phyloP scores from a whole-genome alignment of 805 yeast species.

The Komagataella kurtzmanii region DNA sequence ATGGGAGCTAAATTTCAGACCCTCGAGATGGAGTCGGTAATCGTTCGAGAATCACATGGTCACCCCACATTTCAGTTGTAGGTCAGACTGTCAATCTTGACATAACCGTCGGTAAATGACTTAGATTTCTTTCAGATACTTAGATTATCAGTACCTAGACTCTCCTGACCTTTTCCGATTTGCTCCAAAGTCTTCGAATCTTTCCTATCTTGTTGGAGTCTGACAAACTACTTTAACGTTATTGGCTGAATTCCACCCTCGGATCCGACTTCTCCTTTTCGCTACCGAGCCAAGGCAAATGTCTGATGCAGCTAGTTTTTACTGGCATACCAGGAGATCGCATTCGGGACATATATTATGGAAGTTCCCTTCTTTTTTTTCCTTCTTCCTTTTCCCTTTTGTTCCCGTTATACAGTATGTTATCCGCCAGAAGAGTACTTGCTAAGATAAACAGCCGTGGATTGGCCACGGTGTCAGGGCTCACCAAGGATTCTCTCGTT shows the following conservation, averaged over 20 bases:
- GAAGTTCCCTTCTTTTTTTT: neutral
- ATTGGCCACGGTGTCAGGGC: slow-evolving; percentile 34
- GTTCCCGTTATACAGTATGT: slow-evolving; percentile 1
- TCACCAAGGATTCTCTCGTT: slow-evolving; percentile 42
- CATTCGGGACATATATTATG: neutral
- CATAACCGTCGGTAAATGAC: neutral
- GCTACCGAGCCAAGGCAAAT: neutral
- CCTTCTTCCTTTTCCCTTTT: neutral
- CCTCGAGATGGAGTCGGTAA: neutral
- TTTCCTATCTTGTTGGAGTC: neutral
- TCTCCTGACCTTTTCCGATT: neutral
- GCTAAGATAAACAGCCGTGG: slow-evolving; percentile 20
- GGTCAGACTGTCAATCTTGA: neutral
- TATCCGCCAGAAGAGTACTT: slow-evolving; percentile 4
- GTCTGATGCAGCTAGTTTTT: neutral
- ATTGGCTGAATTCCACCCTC: neutral
- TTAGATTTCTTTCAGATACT: neutral
- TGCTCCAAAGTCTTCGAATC: neutral
- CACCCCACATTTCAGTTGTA: neutral
- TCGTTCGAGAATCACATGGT: neutral
- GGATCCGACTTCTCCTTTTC: neutral
- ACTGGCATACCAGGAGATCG: neutral
- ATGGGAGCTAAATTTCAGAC: neutral
- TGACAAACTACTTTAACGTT: neutral
- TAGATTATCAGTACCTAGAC: no score